Conservation (phyloP, 2,329 filamentous ascomycete species). For the Colletotrichum neosansevieriae region DNA sequence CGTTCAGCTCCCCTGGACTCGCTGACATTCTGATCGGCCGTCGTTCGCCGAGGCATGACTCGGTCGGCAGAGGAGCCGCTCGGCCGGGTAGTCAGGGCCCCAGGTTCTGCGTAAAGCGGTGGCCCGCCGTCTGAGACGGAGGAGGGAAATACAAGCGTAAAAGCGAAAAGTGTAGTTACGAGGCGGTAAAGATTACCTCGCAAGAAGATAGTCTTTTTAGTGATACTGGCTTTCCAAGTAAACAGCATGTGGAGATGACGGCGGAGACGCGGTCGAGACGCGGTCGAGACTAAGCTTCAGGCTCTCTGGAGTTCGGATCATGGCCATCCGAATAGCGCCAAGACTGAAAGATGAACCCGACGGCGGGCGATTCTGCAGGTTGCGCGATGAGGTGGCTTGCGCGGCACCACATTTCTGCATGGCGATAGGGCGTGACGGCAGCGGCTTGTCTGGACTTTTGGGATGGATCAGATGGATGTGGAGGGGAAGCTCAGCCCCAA, state of each 20-base stretch:
- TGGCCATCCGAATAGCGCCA: conserved; percentile 19
- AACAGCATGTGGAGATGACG: conserved; percentile 9
- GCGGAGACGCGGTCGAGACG: neutral
- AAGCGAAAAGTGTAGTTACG: neutral
- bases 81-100: neutral
- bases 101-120: neutral
- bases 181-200: neutral
- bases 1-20: neutral
- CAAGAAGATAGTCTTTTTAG: neutral
- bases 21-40: conserved; percentile 21
- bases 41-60: conserved; percentile 27
- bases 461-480: conserved; percentile 21
- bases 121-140: neutral
- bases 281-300: neutral
- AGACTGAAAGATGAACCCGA: neutral
- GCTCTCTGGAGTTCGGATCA: conserved; percentile 16
- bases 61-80: conserved; percentile 15
- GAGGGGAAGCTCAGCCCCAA: conserved; percentile 37
- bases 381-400: conserved; percentile 30
- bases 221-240: neutral
- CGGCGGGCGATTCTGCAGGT: neutral
- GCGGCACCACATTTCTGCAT: neutral
- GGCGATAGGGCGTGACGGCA: neutral
- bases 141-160: conserved; percentile 3
- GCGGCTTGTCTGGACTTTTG: conserved; percentile 24